Conservation (phyloP, 176 grass and related monocot species). For the Aegilops sharonensis region DNA sequence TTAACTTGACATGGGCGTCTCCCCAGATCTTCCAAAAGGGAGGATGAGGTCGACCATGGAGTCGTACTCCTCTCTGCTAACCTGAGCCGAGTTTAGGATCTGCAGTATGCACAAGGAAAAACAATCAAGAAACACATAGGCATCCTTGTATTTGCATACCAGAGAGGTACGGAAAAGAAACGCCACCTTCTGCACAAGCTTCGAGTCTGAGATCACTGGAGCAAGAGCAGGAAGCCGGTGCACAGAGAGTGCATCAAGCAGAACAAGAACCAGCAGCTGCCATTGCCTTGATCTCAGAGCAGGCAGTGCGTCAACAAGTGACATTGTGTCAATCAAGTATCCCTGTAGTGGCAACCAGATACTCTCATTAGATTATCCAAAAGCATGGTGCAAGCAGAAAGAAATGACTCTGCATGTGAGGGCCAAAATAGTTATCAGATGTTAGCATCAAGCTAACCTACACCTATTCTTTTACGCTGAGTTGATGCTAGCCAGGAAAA, state of each 20-base stretch:
- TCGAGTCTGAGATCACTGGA: constrained; percentile 43
- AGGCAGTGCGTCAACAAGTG: constrained; percentile 71
- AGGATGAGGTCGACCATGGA: constrained; percentile 55
- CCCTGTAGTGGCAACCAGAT: constrained; percentile 35
- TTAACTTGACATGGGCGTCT: neutral
- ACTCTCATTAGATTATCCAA: constrained; percentile 9
- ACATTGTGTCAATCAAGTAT: constrained; percentile 80
- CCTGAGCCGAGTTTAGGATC: constrained; percentile 62
- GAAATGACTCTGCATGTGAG: neutral
- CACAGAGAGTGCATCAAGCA: constrained; percentile 69
- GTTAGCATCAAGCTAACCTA: neutral
- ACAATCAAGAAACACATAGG: neutral
- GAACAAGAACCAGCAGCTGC: constrained; percentile 64
- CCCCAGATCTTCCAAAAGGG: constrained; percentile 50
- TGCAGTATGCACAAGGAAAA: neutral
- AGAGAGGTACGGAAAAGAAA: neutral
- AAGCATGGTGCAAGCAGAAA: neutral
- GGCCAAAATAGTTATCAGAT: neutral
- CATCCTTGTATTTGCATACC: neutral
- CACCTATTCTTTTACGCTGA: neutral
- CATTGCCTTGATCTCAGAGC: constrained; percentile 62
- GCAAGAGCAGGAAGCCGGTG: constrained; percentile 54
- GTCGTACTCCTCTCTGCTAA: constrained; percentile 58
- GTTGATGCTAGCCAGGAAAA: neutral
- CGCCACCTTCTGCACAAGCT: constrained; percentile 48